Base-by-base conservation (phyloP, 306 rosid species). In the Vicia faba region DNA sequence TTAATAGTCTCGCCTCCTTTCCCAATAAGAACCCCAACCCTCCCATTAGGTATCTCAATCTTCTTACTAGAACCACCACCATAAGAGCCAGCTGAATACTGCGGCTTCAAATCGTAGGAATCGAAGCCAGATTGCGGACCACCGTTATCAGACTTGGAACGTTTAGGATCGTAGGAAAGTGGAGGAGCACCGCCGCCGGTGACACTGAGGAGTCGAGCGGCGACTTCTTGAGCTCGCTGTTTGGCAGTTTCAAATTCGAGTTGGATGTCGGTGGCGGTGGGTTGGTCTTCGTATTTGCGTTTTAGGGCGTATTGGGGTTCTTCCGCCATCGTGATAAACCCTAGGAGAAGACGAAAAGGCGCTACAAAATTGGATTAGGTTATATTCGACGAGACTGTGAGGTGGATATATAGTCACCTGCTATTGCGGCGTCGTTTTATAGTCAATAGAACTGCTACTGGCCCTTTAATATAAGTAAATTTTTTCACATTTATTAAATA, bases 1-100 rank as follows among this genome's bases (percentile, higher is more conserved):
- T 95, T 95, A 60, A 95, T 95, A 26, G 99, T 95, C 75, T 95
- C 99, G 18, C 99, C 99, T 4, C 86, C 89, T 79, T 95, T 95
- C 31, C 99, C 99, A 74, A 95, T 91, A 61, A 95, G 91, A 4
- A 95, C 97, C 61, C 99, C 99, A 11, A 95, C 97, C 75, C 97
- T 88, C 7, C 96, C 99, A 70, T 90, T 95, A 1, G 99, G 99
- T 57, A 91, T 77, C 0, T 88, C 97, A 7, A 95, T 95, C 76
- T 88, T 91, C 73, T 88, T 86, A 82, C 86, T 88, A 2, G 95
- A 19, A 51, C 58, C 14, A 19, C 90, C 88, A 58, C 90, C 88
- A 58, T 78, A 35, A 19, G 72, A 23, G 36, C 50, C 19, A 7
- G 73, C 54, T 0, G 89, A 66, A 51, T 65, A 81, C 28, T 83